A percentile compares a stretch with the other conserved stretches of the same genome.
These are phyloP conservation scores for Ogataea degrootiae DNA, from an alignment of 805 yeast genomes.

Conservation along the genomic window DNA sequence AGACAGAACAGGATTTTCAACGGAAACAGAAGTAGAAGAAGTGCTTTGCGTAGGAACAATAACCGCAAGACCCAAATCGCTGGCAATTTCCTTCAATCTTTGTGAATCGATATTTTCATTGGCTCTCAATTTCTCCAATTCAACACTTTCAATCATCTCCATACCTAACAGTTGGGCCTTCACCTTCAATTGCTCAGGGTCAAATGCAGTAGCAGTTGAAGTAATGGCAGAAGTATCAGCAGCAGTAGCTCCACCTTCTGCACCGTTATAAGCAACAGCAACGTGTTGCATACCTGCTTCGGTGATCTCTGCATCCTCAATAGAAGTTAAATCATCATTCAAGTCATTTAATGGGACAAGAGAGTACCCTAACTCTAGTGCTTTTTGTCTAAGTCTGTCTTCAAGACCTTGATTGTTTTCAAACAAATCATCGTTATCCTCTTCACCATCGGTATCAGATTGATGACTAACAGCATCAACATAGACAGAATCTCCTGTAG, in stretches of 20 bases:
- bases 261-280: slow-evolving; percentile 1
- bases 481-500: slow-evolving; percentile 8
- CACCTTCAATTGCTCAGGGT: slow-evolving; percentile 7
- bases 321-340: slow-evolving; percentile 20
- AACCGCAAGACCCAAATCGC: slow-evolving; percentile 12
- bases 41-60: slow-evolving; percentile 4
- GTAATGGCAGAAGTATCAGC: not conserved
- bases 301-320: slow-evolving; percentile 16
- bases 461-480: slow-evolving; percentile 20
- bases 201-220: not conserved
- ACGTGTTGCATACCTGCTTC: slow-evolving; percentile 4
- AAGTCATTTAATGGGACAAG: slow-evolving; percentile 27
- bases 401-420: slow-evolving; percentile 21
- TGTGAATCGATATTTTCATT: slow-evolving; percentile 3
- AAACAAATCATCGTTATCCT: slow-evolving; percentile 7
- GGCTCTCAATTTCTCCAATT: slow-evolving; percentile 10
- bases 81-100: slow-evolving; percentile 20
- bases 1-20: not conserved
- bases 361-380: slow-evolving; percentile 31
- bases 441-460: slow-evolving; percentile 7
- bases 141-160: slow-evolving; percentile 11
- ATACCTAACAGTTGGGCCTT: slow-evolving; percentile 17
- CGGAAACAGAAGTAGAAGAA: not conserved
- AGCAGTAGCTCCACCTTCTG: not conserved
- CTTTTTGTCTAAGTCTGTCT: slow-evolving; percentile 30